Base-by-base conservation (phyloP, 495 filamentous ascomycete genomes). In the Clavariopsis aquatica region DNA sequence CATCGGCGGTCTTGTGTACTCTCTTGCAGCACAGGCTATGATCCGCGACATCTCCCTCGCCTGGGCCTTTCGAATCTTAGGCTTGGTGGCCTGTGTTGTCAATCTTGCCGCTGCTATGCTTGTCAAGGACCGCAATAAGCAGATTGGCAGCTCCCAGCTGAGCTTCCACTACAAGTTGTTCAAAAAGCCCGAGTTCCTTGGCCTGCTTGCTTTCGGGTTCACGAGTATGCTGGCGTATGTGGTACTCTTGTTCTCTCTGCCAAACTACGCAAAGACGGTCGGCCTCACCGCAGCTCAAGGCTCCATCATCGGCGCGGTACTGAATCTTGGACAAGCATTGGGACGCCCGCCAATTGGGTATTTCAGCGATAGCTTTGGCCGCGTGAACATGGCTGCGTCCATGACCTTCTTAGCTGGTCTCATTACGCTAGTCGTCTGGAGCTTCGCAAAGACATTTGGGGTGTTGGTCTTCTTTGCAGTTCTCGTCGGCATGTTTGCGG, bases 201-300 rank as follows among this genome's bases (percentile, higher is more conserved):
- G 92, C 12, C 80, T 89, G 29, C 73, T 91, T 12, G 78, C 77
- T 22, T 94, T 87, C 85, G 86, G 86, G 20, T 80, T 87, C 49
- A 82, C 93, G 62, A 85, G 81, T 56, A 83, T 92, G 75, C 78
- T 93, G 12, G 87, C 86, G 13, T 93, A 91, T 68, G 79, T 89
- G 43, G 85, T 86, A 13, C 77, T 93, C 2, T 74, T 91, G 20
- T 93, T 87, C 75, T 88, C 86, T 20, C 78, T 93, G 43, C 83
- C 88, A 1, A 85, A 88, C 64, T 93, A 89, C 73, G 85, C 86
- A 1, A 71, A 75, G 31, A 78, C 78, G 1, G 79, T 91, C 31
- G 89, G 90, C 4, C 78, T 93, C 23, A 79, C 75, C 10, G 76
- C 84, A 0, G 79, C 80, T 26, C 89, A 93, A 73, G 89, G 85